Evolutionary conservation across 306 rosid species (phyloP), one percentile per base, ranked within the genome.

Genomic region (Oxytropis ochrocephala): DNA sequence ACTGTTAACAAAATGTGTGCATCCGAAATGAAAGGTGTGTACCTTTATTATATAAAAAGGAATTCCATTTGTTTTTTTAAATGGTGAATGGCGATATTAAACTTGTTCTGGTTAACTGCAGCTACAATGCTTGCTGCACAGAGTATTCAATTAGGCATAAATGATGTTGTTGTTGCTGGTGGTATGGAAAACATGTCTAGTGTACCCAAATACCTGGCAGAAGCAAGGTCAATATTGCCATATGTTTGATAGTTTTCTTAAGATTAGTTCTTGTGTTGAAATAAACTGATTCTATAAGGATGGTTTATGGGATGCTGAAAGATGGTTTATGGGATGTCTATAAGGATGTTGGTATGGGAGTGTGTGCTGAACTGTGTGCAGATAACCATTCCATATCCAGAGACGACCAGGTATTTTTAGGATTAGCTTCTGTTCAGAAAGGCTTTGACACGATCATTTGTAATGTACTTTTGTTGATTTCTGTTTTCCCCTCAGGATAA

Each of bases 121-220:
- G 99, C 99, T 14, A 85, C 96, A 5, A 84, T 89, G 89, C 95
- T 95, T n/a, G 99, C 97, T 0, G 96, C 97, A 44, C 99, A 95
- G 64, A 91, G 96, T 80, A 89, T 63, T n/a, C n/a, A n/a, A n/a
- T n/a, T n/a, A n/a, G n/a, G n/a, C n/a, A n/a, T n/a, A n/a, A n/a
- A n/a, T n/a, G 97, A 95, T 64, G 85, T 95, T 78, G 97, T 95
- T 70, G 96, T 95, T 55, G 92, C 99, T 77, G 99, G 99, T 81
- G 99, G 99, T 68, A 89, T 91, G 96, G 99, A 95, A 80, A 87
- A 85, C 91, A 95, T 95, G 99, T 95, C 99, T 38, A 95, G 85
- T 74, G 91, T 69, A 66, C 99, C 99, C 0, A 95, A 95, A 78
- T 95, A 95, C 80, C 57, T 95, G 24, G 89, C 95, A 12, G 99